Evolutionary conservation across 2,329 filamentous ascomycete genomes (phyloP), one percentile per base, ranked within the genome.

Genomic region (Emmonsiellopsis sp.): DNA sequence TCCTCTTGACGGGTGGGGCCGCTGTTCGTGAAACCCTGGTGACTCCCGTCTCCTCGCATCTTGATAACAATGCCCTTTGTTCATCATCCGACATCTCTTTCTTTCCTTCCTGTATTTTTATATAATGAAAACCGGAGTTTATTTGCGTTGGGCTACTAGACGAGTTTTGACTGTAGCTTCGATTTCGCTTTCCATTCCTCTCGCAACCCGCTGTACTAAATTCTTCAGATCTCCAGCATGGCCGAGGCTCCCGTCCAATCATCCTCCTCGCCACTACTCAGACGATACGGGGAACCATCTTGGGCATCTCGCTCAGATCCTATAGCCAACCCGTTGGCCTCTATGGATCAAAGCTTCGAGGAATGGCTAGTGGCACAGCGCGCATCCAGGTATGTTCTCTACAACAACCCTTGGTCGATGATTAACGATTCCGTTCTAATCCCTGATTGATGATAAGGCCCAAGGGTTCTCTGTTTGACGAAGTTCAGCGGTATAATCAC

Each of bases 311-410:
- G 45, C 14, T 21, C 49, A 31, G 37, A 33, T 32, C 8, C 8
- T 40, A 2, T 5, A 14, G 9, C 6, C 13, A 34, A 32, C 13
- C 17, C 40, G 34, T 27, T 34, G 42, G 6, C 11, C 32, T 7
- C 14, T 43, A 21, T 17, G 7, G 44, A 53, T 32, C 27, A 43
- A 37, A 57, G 48, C 42, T 55, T 53, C 40, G 55, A 57, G 40
- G 55, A 54, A 56, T 56, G 48, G 51, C 42, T 53, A 6, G 27
- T 50, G 17, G 17, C 17, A 17, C 17, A 17, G 17, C 17, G 17
- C 17, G 17, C 17, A 17, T 17, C 17, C 17, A 17, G 17, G 17
- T 17, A 17, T 17, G 17, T 17, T 17, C 17, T 17, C 17, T 17
- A 2, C 17, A 2, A 17, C 17, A 17, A 17, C 17, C 17, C 17